phyloP scores from a whole-genome alignment of 768 basidiomycete species.

The Mycena vulgaris region DNA sequence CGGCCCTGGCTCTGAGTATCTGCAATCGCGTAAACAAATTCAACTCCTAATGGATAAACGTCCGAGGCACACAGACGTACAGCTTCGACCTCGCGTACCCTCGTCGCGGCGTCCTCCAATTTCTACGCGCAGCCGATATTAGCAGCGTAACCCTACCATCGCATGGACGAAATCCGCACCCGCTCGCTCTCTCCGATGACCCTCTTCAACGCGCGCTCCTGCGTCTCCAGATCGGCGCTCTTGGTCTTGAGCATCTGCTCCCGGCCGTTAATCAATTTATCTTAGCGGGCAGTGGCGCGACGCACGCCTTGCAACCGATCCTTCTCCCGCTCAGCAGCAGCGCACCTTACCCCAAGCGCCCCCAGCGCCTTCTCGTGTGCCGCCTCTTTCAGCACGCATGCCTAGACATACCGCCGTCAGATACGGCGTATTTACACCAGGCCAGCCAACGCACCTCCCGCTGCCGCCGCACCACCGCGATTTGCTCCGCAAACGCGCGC shows the following conservation, averaged over 20 bases:
- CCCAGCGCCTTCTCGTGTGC: neutral
- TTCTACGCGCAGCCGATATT: too few species aligned
- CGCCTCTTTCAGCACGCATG: neutral
- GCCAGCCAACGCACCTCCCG: neutral
- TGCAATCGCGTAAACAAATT: too few species aligned
- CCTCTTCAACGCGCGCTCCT: neutral
- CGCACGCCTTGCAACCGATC: neutral
- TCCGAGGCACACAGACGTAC: too few species aligned
- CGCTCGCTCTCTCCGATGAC: neutral
- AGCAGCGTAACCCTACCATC: too few species aligned
- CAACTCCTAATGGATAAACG: too few species aligned
- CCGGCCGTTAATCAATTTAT: neutral
- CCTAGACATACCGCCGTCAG: neutral
- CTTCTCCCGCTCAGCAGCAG: neutral
- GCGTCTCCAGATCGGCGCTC: neutral
- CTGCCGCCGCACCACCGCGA: neutral
- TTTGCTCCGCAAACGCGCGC: neutral
- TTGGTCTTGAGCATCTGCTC: neutral
- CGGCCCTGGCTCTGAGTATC: too few species aligned
- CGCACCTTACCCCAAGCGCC: neutral
- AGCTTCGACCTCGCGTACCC: too few species aligned
- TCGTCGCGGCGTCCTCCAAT: too few species aligned
- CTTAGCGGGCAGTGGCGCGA: neutral
- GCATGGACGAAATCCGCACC: too few species aligned
- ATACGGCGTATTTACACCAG: neutral